A percentile compares a stretch with the other conserved stretches of the same genome.
Conservation (phyloP, 139 green algal genomes). For the Chloropicon primus region DNA sequence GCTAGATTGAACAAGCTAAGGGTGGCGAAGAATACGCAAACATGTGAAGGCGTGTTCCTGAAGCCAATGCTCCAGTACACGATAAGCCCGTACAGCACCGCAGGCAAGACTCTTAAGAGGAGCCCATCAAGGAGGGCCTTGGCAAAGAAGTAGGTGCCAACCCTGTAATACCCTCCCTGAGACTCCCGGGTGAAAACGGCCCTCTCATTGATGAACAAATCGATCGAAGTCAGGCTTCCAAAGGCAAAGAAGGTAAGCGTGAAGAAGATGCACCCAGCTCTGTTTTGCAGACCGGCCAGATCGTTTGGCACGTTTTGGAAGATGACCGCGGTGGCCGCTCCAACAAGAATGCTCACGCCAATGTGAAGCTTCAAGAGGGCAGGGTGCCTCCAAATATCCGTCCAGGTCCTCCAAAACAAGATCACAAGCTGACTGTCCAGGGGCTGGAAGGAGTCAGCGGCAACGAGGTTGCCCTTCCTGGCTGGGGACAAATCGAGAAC, state of each 20-base stretch:
- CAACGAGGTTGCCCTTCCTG: background rate
- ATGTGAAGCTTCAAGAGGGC: constrained; percentile 43
- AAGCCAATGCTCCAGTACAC: constrained; percentile 55
- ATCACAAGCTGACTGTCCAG: constrained; percentile 34
- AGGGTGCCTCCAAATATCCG: constrained; percentile 56
- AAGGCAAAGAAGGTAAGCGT: constrained; percentile 56
- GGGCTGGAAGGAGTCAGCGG: background rate
- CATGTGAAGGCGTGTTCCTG: background rate
- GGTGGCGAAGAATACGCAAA: constrained; percentile 25
- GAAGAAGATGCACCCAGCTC: constrained; percentile 63
- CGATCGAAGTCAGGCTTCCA: constrained; percentile 50
- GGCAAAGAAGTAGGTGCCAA: constrained; percentile 35
- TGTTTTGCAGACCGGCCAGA: constrained; percentile 49
- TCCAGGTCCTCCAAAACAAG: constrained; percentile 43
- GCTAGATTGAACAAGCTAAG: constrained; percentile 28
- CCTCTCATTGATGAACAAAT: constrained; percentile 47
- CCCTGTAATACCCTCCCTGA: constrained; percentile 36
- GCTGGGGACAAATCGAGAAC: background rate
- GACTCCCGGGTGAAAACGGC: constrained; percentile 37
- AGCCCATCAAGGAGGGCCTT: constrained; percentile 56
- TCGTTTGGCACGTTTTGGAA: constrained; percentile 40
- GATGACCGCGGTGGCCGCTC: constrained; percentile 40
- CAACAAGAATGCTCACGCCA: constrained; percentile 34
- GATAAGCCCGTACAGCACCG: constrained; percentile 27
- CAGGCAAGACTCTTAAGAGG: constrained; percentile 52